These are phyloP conservation scores for Amylocystis lapponica DNA, from an alignment of 768 basidiomycete genomes.

Conservation along the genomic window DNA sequence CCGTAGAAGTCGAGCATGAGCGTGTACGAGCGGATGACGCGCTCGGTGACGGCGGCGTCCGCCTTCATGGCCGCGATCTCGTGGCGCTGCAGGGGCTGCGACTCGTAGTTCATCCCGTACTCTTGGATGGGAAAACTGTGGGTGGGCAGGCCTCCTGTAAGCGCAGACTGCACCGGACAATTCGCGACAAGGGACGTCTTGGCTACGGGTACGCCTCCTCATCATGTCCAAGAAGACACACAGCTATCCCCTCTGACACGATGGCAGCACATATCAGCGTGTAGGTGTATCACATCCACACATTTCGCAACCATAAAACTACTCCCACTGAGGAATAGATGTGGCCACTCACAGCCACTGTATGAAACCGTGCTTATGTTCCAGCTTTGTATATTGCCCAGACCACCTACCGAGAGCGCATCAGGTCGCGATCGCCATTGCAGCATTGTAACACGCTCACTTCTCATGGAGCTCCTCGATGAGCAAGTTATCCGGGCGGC, in stretches of 20 bases:
- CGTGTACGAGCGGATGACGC: constrained; percentile 54
- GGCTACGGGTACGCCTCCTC: too few relatives aligned
- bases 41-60: constrained; percentile 39
- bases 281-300: too few relatives aligned
- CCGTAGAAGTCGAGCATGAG: constrained; percentile 83
- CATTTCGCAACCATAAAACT: too few relatives aligned
- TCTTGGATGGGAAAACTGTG: constrained; percentile 75
- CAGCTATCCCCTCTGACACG: too few relatives aligned
- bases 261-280: background rate
- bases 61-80: constrained; percentile 55
- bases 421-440: background rate
- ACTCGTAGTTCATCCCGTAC: constrained; percentile 62
- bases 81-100: constrained; percentile 61
- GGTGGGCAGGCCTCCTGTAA: too few relatives aligned
- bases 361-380: constrained; percentile 66
- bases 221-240: too few relatives aligned
- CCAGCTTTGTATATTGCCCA: constrained; percentile 56
- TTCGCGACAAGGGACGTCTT: too few relatives aligned
- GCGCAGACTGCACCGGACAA: too few relatives aligned
- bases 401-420: constrained; percentile 44
- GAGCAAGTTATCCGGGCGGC: constrained; percentile 53
- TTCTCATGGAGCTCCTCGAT: constrained; percentile 59
- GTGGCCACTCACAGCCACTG: constrained; percentile 69
- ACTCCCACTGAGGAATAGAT: too few relatives aligned
- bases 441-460: constrained; percentile 28